Conservation (phyloP, 805 yeast species). For the Lipomyces japonicus region DNA sequence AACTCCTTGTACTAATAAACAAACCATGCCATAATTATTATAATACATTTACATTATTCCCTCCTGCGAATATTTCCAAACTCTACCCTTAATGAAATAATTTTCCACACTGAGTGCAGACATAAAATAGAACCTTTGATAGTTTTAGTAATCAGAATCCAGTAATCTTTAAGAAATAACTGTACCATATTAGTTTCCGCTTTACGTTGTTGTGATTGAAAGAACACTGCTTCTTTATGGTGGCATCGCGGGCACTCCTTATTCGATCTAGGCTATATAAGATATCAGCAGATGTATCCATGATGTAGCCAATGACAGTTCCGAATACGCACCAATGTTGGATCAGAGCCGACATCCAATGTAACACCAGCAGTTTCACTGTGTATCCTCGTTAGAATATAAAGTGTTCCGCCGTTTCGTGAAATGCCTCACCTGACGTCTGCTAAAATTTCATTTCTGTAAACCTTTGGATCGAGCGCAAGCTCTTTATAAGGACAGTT, state of each 20-base stretch:
- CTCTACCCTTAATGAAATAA: conserved; percentile 44
- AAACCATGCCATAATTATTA: too few species aligned
- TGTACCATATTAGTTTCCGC: conserved; percentile 84
- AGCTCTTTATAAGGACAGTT: conserved; percentile 91
- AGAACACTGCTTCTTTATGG: conserved; percentile 87
- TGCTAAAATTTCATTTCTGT: conserved; percentile 87
- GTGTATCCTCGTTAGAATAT: not conserved
- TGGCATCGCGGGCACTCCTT: conserved; percentile 89
- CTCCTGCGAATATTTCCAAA: not conserved
- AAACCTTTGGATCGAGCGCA: conserved; percentile 82
- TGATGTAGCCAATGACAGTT: too few species aligned
- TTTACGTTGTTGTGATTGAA: conserved; percentile 92
- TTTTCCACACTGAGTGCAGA: conserved; percentile 80
- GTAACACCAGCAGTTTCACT: conserved; percentile 93
- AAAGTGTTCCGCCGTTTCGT: not conserved
- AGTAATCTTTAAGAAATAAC: not conserved
- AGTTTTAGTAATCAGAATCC: not conserved
- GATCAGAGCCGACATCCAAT: conserved; percentile 91
- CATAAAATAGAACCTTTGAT: conserved; percentile 63
- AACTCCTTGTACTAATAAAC: too few species aligned
- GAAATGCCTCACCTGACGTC: conserved; percentile 65
- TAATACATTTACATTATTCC: too few species aligned
- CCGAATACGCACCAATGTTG: conserved; percentile 56
- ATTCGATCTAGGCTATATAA: conserved; percentile 74
- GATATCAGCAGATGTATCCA: not conserved